Percentiles rank a stretch among this genome's conserved stretches.
phyloP scores from a whole-genome alignment of 2,329 filamentous ascomycete species.

The Fusarium sp. region DNA sequence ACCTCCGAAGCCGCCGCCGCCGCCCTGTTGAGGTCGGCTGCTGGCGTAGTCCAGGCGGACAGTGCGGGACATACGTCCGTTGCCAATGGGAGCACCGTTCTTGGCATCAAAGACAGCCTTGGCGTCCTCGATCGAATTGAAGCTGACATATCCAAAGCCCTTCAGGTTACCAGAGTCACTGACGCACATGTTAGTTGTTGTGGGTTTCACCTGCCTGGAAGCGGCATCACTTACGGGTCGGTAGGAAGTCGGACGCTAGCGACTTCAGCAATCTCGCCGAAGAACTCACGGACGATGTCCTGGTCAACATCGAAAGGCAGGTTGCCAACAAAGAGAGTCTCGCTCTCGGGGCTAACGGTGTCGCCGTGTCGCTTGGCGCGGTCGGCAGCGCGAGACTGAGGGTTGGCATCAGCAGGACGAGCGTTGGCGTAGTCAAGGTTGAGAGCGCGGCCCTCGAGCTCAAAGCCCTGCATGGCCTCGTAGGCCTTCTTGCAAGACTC shows the following conservation, averaged over 20 bases:
- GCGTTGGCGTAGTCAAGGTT: constrained; percentile 86
- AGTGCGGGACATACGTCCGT: constrained; percentile 79
- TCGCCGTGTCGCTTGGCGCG: constrained; percentile 83
- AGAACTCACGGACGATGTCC: constrained; percentile 81
- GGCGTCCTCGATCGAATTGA: constrained; percentile 86
- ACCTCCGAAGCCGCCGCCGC: constrained; percentile 66
- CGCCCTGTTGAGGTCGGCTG: constrained; percentile 74
- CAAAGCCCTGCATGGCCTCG: constrained; percentile 80
- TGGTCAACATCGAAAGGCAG: constrained; percentile 87
- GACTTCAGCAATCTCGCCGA: constrained; percentile 79
- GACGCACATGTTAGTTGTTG: constrained; percentile 32
- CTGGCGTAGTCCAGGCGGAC: constrained; percentile 88
- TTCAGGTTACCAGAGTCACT: constrained; percentile 87
- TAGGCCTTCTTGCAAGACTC: constrained; percentile 80
- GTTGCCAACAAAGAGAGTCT: constrained; percentile 94
- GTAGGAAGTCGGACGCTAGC: constrained; percentile 90
- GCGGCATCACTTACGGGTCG: constrained; percentile 72
- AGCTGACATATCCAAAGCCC: constrained; percentile 94
- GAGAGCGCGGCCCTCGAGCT: constrained; percentile 81
- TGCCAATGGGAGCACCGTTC: constrained; percentile 75
- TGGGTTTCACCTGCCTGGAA: background rate
- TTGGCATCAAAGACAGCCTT: constrained; percentile 80
- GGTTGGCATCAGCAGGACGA: constrained; percentile 70
- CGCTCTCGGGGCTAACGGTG: constrained; percentile 82
- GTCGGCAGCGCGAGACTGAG: constrained; percentile 72